Conservation (phyloP, 179 eudicot genomes). For the Monotropa hypopitys region DNA sequence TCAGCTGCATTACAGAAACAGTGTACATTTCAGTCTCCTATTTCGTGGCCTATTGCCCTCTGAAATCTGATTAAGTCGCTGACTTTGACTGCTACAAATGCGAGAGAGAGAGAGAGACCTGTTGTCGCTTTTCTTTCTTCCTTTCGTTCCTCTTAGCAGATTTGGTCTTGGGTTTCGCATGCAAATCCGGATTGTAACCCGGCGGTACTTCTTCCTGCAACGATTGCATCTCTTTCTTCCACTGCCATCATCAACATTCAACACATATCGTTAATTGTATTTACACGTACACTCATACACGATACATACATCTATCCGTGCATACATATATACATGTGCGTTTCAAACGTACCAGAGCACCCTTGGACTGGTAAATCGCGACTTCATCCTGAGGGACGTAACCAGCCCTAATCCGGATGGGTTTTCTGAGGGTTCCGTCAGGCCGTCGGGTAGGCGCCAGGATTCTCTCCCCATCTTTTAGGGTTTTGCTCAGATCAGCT, state of each 20-base stretch:
- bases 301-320: too few species aligned
- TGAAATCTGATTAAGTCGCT: not conserved
- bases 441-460: conserved; percentile 83
- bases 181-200: conserved; percentile 51
- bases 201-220: conserved; percentile 52
- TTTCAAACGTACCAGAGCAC: conserved; percentile 42
- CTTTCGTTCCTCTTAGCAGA: conserved; percentile 82
- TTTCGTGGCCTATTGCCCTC: not conserved
- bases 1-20: not conserved
- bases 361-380: conserved; percentile 77
- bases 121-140: conserved; percentile 82
- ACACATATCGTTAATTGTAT: not conserved
- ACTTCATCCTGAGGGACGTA: conserved; percentile 91
- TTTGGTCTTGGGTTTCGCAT: conserved; percentile 64
- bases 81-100: not conserved
- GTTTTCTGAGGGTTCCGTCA: conserved; percentile 78
- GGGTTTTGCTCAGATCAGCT: conserved; percentile 47
- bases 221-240: conserved; percentile 66
- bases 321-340: not conserved
- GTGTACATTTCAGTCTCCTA: not conserved
- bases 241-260: conserved; percentile 27
- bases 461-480: conserved; percentile 85
- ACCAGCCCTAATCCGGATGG: conserved; percentile 70
- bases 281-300: not conserved
- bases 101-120: conserved; percentile 27